Base-by-base conservation (phyloP, 345 rosid genomes). In the Citrus australasica region DNA sequence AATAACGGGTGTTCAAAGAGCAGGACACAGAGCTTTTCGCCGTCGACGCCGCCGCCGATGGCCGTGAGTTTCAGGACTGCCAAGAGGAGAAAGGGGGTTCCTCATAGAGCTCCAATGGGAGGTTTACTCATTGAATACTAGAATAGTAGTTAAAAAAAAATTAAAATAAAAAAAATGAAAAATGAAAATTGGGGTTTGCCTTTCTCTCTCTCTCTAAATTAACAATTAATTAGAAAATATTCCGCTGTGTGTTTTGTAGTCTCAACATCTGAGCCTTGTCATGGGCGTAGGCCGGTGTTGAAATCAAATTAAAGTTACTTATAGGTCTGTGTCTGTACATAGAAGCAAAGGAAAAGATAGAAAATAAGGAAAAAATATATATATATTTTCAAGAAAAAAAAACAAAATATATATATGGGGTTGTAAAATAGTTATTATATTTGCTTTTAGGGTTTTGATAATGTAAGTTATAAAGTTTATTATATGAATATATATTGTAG, bases 81-180 rank as follows among this genome's bases (percentile, higher is more conserved):
- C 8, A 90, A 87, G 85, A 81, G 92, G 67, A 85, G 93, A 71
- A 90, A 90, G 92, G 92, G 93, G 21, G 83, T 87, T 61, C 93
- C 93, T 2, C 92, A 88, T 59, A 83, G 93, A 35, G 82, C 93
- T 51, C 93, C 93, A 3, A 84, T 88, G 92, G 93, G 92, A 76
- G 89, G 90, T 33, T 83, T 88, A 53, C 81, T 88, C 61, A 76
- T 87, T 80, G 85, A 90, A 71, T 90, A 85, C 71, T 88, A 13
- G 11, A 42, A 46, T 46, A 53, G 17, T 53, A 53, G 17, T 53
- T 3, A 13, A 5, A 62, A 13, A 9, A 62, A 27, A 62, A 62
- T 5, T 5, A 27, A 27, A 13, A 30, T 0, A 32, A 32, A 25
- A 25, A 25, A 42, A 42, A 42, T 42, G 14, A 42, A 46, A 10